Percentiles rank a stretch among this genome's conserved stretches.
phyloP scores from a whole-genome alignment of 2,329 filamentous ascomycete genomes.

The Exophiala calicioides region DNA sequence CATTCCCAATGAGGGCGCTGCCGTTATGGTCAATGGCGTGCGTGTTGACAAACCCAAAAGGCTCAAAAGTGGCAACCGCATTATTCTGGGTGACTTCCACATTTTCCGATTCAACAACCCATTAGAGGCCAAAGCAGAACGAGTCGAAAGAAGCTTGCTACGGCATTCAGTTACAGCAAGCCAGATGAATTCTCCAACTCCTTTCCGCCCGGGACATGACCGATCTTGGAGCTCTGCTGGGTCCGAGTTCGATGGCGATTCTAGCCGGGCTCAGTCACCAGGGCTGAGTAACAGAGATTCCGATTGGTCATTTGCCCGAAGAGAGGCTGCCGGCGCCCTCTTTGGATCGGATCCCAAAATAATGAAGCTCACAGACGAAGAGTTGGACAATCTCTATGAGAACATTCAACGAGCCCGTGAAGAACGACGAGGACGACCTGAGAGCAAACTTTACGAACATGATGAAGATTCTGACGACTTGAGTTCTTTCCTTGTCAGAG shows the following conservation, averaged over 20 bases:
- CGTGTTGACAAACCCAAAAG: slow-evolving; percentile 83
- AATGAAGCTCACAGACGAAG: slow-evolving; percentile 84
- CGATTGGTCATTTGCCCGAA: slow-evolving; percentile 90
- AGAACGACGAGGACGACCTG: slow-evolving; percentile 69
- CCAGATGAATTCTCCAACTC: slow-evolving; percentile 65
- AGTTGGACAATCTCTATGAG: slow-evolving; percentile 89
- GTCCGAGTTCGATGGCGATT: slow-evolving; percentile 72
- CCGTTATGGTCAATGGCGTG: slow-evolving; percentile 96
- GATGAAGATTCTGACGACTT: slow-evolving; percentile 90
- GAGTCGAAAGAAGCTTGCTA: slow-evolving; percentile 77
- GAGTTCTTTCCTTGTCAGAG: slow-evolving; percentile 81
- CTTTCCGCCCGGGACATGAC: slow-evolving; percentile 68
- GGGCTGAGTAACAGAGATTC: slow-evolving; percentile 72
- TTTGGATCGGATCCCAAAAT: slow-evolving; percentile 91
- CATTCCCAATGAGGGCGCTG: slow-evolving; percentile 84
- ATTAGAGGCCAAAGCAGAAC: slow-evolving; percentile 88
- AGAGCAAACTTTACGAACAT: slow-evolving; percentile 54
- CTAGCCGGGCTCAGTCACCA: slow-evolving; percentile 78
- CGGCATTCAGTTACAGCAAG: slow-evolving; percentile 74
- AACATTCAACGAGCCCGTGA: slow-evolving; percentile 88
- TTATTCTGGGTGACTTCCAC: slow-evolving; percentile 96
- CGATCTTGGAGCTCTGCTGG: slow-evolving; percentile 74
- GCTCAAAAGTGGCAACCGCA: slow-evolving; percentile 86
- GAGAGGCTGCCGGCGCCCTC: slow-evolving; percentile 89
- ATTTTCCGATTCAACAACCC: slow-evolving; percentile 99